Evolutionary conservation across 441 rosid genomes (phyloP).

Genomic region (Bocquillonia castaneifolia): DNA sequence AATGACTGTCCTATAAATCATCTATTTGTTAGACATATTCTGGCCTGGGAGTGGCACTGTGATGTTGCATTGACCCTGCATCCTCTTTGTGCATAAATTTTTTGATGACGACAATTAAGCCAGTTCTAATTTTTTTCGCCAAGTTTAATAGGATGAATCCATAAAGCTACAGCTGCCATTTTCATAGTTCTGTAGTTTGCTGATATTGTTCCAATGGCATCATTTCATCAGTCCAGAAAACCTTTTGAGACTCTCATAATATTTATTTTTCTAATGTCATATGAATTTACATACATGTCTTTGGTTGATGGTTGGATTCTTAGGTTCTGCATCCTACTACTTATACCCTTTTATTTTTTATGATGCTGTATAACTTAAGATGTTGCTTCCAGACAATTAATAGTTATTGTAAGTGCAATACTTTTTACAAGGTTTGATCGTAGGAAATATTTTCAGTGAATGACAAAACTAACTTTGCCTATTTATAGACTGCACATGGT

Average conservation of each 20-base stretch:
- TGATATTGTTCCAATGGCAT: not conserved
- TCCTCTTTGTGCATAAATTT: not conserved
- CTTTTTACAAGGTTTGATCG: not conserved
- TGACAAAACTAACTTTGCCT: conserved; percentile 2
- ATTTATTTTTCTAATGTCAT: not conserved
- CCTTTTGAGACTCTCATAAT: not conserved
- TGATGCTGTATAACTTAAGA: no score
- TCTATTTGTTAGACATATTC: not conserved
- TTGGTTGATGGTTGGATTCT: not conserved
- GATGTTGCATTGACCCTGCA: not conserved
- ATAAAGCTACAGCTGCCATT: not conserved
- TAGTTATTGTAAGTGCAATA: not conserved
- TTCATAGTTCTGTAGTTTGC: not conserved
- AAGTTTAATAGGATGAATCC: not conserved
- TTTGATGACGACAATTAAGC: not conserved
- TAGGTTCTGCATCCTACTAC: not conserved
- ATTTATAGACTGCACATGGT: conserved; percentile 88
- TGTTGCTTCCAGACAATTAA: not conserved
- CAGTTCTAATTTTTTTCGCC: not conserved
- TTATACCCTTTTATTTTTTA: not conserved
- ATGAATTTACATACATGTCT: not conserved
- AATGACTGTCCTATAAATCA: not conserved
- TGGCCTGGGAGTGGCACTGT: not conserved
- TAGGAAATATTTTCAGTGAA: not conserved
- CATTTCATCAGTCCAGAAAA: not conserved